These are phyloP conservation scores for Eustoma russellianum DNA, from an alignment of 257 asterid species.

Conservation along the genomic window DNA sequence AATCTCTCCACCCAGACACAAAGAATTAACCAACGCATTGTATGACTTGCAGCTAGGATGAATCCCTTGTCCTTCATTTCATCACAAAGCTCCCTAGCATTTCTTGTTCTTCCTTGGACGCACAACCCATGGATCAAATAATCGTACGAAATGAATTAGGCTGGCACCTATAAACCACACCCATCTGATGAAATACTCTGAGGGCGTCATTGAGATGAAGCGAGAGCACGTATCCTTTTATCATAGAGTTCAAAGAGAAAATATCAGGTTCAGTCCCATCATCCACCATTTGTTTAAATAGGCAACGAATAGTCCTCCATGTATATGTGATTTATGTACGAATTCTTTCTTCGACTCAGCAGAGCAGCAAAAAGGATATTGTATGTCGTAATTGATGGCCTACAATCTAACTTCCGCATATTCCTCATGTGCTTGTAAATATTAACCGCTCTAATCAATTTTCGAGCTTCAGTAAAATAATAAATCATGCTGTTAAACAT, in stretches of 20 bases:
- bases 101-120: constrained; percentile 72
- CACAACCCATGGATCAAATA: constrained; percentile 85
- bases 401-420: constrained; percentile 60
- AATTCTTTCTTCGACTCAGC: constrained; percentile 61
- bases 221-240: constrained; percentile 87
- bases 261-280: constrained; percentile 88
- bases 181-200: constrained; percentile 88
- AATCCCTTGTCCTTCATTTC: constrained; percentile 69
- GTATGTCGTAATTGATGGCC: constrained; percentile 69
- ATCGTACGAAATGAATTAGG: constrained; percentile 75
- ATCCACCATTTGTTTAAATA: constrained; percentile 78
- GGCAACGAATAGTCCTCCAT: constrained; percentile 61
- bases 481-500: constrained; percentile 71
- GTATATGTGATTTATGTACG: constrained; percentile 67
- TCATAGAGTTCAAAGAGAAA: constrained; percentile 70
- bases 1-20: constrained; percentile 73
- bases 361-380: constrained; percentile 63
- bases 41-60: constrained; percentile 67
- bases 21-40: constrained; percentile 71
- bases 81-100: constrained; percentile 64
- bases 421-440: constrained; percentile 67
- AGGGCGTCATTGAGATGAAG: constrained; percentile 91
- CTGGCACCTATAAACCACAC: constrained; percentile 47
- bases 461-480: constrained; percentile 74
- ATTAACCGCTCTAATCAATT: constrained; percentile 66